Conservation (phyloP, 164 flowering plant genomes). For the Stephania yunnanensis region DNA sequence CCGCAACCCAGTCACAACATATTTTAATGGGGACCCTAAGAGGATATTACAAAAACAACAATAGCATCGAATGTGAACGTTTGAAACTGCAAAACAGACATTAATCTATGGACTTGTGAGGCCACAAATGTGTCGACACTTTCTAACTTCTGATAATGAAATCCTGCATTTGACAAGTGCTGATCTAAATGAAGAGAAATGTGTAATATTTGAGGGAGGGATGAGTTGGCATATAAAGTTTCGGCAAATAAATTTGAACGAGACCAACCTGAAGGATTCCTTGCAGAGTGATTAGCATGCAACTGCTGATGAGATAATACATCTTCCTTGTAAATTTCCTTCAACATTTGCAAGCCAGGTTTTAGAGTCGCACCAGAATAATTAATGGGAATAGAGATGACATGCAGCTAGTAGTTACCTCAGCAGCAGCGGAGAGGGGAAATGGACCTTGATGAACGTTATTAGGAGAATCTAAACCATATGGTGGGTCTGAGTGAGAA, state of each 20-base stretch:
- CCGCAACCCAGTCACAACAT: background rate
- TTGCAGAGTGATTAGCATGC: slow-evolving; percentile 19
- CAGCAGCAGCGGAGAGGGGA: slow-evolving; percentile 26
- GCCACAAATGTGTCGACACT: background rate
- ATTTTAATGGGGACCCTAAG: background rate
- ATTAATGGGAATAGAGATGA: background rate
- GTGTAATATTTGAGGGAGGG: background rate
- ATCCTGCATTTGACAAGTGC: background rate
- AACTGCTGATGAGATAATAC: slow-evolving; percentile 21
- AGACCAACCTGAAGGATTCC: slow-evolving; percentile 33
- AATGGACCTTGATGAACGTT: slow-evolving; percentile 33
- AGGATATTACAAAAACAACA: too few species aligned
- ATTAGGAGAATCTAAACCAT: slow-evolving; percentile 31
- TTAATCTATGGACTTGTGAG: background rate
- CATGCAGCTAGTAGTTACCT: slow-evolving; percentile 23
- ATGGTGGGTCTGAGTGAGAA: slow-evolving; percentile 27
- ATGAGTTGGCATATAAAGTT: background rate
- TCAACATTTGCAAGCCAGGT: slow-evolving; percentile 13
- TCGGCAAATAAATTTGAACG: background rate
- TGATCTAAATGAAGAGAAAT: background rate
- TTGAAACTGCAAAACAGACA: background rate
- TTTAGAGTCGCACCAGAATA: background rate
- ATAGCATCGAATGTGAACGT: too few species aligned
- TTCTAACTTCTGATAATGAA: background rate
- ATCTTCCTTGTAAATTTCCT: slow-evolving; percentile 34